phyloP scores from a whole-genome alignment of 257 asterid genomes.

The Solanum chiquidenum region DNA sequence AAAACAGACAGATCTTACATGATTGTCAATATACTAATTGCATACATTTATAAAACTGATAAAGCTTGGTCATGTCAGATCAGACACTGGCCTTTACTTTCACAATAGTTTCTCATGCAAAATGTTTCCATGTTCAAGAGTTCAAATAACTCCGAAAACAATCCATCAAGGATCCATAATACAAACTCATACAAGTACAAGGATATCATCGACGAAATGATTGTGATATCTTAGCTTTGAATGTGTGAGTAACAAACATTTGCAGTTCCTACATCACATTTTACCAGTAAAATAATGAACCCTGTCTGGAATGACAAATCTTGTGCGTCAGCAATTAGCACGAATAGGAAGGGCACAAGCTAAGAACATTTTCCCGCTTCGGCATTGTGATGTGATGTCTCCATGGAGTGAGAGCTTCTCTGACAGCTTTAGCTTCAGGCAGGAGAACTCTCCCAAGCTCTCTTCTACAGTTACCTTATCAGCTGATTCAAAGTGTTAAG shows the following conservation, averaged over 20 bases:
- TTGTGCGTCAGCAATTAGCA: background rate
- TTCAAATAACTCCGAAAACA: background rate
- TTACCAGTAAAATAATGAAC: background rate
- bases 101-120: background rate
- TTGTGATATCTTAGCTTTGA: too few relatives aligned
- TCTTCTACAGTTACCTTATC: conserved; percentile 81
- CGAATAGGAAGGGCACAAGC: background rate
- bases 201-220: too few relatives aligned
- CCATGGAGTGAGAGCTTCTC: conserved; percentile 95
- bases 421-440: conserved; percentile 80
- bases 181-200: too few relatives aligned
- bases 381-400: conserved; percentile 28
- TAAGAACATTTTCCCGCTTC: conserved; percentile 32
- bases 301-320: background rate
- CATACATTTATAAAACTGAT: background rate
- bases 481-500: conserved; percentile 32
- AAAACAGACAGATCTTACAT: background rate
- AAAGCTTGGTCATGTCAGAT: background rate
- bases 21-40: background rate
- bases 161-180: background rate
- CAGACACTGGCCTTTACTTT: background rate
- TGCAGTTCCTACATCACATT: background rate
- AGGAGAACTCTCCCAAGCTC: conserved; percentile 65
- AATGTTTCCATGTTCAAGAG: background rate
- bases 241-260: too few relatives aligned